Conservation (phyloP, 345 rosid genomes). For the Rhodomyrtus tomentosa region DNA sequence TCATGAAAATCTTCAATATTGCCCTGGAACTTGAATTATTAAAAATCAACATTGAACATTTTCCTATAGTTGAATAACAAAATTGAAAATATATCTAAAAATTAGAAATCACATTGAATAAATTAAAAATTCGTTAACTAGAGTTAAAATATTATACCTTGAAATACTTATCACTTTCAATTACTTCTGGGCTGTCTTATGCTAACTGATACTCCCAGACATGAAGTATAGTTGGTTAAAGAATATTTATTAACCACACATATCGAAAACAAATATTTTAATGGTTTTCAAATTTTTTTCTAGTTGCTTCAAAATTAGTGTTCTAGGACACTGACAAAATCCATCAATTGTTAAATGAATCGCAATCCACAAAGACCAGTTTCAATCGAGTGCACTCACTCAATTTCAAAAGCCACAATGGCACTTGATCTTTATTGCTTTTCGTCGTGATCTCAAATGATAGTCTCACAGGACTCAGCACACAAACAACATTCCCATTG, state of each 20-base stretch:
- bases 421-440: neutral
- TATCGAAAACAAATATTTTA: neutral
- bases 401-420: neutral
- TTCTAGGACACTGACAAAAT: neutral
- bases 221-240: too few relatives aligned
- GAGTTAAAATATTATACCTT: too few relatives aligned
- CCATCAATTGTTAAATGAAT: neutral
- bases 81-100: too few relatives aligned
- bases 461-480: neutral
- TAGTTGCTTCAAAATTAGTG: neutral
- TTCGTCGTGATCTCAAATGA: neutral
- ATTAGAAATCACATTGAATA: too few relatives aligned
- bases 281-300: neutral
- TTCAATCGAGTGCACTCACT: neutral
- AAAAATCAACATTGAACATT: too few relatives aligned
- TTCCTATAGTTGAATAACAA: too few relatives aligned
- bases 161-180: too few relatives aligned
- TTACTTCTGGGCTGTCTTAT: too few relatives aligned
- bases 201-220: too few relatives aligned
- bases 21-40: too few relatives aligned
- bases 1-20: too few relatives aligned
- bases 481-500: neutral
- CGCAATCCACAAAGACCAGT: neutral
- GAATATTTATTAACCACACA: neutral
- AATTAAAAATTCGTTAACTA: too few relatives aligned